These are phyloP conservation scores for Verticillium klebahnii DNA, from an alignment of 2,329 filamentous ascomycete genomes.

Conservation along the genomic window DNA sequence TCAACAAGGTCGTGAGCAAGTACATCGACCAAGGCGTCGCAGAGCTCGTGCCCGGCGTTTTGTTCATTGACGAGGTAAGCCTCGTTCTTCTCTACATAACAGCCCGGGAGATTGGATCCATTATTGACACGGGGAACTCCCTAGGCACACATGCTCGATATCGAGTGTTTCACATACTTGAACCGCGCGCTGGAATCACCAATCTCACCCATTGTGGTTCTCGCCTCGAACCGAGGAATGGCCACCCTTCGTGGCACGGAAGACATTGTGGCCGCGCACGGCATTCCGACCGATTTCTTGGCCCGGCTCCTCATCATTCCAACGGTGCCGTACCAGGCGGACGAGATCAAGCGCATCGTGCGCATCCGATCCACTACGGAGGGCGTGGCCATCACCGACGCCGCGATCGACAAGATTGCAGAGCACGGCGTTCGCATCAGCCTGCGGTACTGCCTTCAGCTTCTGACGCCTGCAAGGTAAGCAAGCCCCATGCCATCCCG, in stretches of 20 bases:
- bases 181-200: slow-evolving; percentile 95
- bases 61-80: slow-evolving; percentile 95
- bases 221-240: slow-evolving; percentile 94
- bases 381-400: slow-evolving; percentile 71
- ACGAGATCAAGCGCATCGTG: slow-evolving; percentile 92
- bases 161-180: slow-evolving; percentile 98
- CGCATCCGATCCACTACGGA: slow-evolving; percentile 79
- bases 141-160: slow-evolving; percentile 97
- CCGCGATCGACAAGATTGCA: slow-evolving; percentile 81
- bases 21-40: slow-evolving; percentile 98
- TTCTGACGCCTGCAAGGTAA: slow-evolving; percentile 78
- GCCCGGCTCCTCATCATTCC: slow-evolving; percentile 93
- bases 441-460: slow-evolving; percentile 86
- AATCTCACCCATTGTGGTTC: slow-evolving; percentile 94
- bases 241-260: slow-evolving; percentile 86
- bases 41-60: slow-evolving; percentile 93
- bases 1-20: slow-evolving; percentile 98
- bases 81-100: background rate
- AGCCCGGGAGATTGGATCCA: background rate
- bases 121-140: slow-evolving; percentile 83
- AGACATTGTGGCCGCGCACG: slow-evolving; percentile 80
- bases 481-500: slow-evolving; percentile 17
- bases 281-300: slow-evolving; percentile 89
- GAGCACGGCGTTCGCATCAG: slow-evolving; percentile 85
- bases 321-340: slow-evolving; percentile 79